Evolutionary conservation across 2,329 filamentous ascomycete genomes (phyloP), one percentile per base, ranked within the genome.

Genomic region (Xylariaceae sp.): DNA sequence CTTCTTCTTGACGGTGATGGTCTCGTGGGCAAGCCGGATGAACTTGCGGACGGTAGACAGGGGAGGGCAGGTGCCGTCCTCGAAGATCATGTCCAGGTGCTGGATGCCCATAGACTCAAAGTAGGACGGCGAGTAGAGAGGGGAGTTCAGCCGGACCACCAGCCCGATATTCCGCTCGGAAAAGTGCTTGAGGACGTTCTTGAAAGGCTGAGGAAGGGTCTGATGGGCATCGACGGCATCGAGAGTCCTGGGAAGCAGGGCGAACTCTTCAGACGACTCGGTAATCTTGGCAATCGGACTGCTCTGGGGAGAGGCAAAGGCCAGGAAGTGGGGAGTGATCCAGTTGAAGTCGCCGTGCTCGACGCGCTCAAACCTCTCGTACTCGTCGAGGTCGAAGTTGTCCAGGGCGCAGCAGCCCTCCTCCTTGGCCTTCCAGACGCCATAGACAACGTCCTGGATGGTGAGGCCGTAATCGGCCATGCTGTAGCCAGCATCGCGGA

Each of bases 331-430:
- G 7, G 90, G 89, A 5, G 89, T 94, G 38, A 98, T 76, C 92
- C 92, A 98, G 75, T 98, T 98, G 81, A 98, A 98, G 64, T 98
- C 92, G 43, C 92, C 92, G 69, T 95, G 88, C 58, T 98, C 92
- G 14, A 98, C 92, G 38, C 92, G 77, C 65, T 98, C 92, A 51
- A 77, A 98, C 57, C 77, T 83, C 64, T 98, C 92, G 58, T 98
- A 98, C 75, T 95, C 87, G 64, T 95, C 89, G 14, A 98, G 73
- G 52, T 90, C 89, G 56, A 98, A 98, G 57, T 92, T 87, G 56
- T 93, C 88, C 39, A 98, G 68, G 35, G 85, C 84, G 55, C 89
- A 93, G 51, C 94, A 80, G 30, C 83, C 82, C 61, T 95, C 86
- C 56, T 98, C 92, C 68, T 96, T 98, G 29, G 92, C 92, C 59